phyloP scores from a whole-genome alignment of 2,329 filamentous ascomycete genomes.

The Alternaria sp. region DNA sequence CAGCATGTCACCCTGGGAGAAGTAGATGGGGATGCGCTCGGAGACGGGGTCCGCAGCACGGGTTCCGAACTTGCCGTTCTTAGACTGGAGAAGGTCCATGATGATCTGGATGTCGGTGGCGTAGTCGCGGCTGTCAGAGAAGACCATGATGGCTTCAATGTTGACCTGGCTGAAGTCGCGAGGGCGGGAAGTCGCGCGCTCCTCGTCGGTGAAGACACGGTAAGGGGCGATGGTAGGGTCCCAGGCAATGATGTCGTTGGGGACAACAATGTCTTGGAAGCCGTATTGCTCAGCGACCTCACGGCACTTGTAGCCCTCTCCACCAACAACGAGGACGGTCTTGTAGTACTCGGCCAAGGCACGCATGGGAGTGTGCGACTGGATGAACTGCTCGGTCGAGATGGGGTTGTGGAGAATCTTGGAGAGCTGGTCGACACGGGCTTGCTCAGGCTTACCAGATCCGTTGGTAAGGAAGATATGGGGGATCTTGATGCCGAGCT shows the following conservation, averaged over 20 bases:
- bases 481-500: slow-evolving; percentile 79
- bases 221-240: slow-evolving; percentile 74
- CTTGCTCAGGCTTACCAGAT: slow-evolving; percentile 73
- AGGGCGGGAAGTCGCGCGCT: slow-evolving; percentile 71
- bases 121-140: slow-evolving; percentile 77
- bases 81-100: slow-evolving; percentile 73
- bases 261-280: slow-evolving; percentile 76
- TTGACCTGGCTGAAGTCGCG: slow-evolving; percentile 76
- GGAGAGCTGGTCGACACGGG: slow-evolving; percentile 71
- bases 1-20: slow-evolving; percentile 70
- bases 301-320: slow-evolving; percentile 77
- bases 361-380: slow-evolving; percentile 80
- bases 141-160: slow-evolving; percentile 78
- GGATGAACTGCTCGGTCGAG: slow-evolving; percentile 77
- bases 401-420: slow-evolving; percentile 72
- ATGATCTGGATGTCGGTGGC: slow-evolving; percentile 80
- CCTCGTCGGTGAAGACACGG: slow-evolving; percentile 71
- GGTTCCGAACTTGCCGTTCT: slow-evolving; percentile 72
- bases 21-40: slow-evolving; percentile 77
- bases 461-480: slow-evolving; percentile 80
- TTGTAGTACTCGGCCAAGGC: slow-evolving; percentile 79
- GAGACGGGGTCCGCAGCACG: slow-evolving; percentile 70
- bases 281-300: slow-evolving; percentile 77
- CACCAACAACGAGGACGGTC: slow-evolving; percentile 77
- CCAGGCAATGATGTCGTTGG: slow-evolving; percentile 77